Conservation (phyloP, 495 filamentous ascomycete genomes). For the Bryoglossum gracile region DNA sequence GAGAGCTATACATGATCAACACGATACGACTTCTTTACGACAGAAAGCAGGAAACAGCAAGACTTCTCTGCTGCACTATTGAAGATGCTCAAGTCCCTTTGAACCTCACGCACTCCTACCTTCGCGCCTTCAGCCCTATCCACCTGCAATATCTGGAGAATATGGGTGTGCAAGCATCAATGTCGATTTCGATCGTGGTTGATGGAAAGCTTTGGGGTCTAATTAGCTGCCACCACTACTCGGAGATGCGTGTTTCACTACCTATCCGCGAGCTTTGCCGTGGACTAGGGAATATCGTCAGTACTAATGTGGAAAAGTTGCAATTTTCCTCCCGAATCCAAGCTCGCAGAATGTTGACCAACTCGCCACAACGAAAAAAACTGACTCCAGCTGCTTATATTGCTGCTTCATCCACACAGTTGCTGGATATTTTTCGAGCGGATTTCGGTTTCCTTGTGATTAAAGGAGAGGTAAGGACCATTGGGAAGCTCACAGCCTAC, state of each 20-base stretch:
- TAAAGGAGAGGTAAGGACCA: conserved; percentile 75
- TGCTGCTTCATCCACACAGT: conserved; percentile 79
- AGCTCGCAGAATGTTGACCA: conserved; percentile 65
- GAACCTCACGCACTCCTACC: conserved; percentile 77
- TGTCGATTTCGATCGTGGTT: conserved; percentile 88
- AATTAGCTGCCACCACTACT: conserved; percentile 82
- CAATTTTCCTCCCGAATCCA: conserved; percentile 74
- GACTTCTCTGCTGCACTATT: conserved; percentile 28
- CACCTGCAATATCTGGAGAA: conserved; percentile 81
- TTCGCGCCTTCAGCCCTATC: conserved; percentile 86
- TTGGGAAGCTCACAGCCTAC: conserved; percentile 66
- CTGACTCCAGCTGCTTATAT: conserved; percentile 92
- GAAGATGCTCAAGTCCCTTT: conserved; percentile 43
- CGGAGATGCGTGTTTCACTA: conserved; percentile 78
- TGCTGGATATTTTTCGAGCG: conserved; percentile 78
- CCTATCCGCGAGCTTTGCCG: conserved; percentile 90
- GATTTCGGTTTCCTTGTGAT: conserved; percentile 86
- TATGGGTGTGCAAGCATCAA: conserved; percentile 84
- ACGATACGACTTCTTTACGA: conserved; percentile 75
- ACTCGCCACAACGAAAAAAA: conserved; percentile 67
- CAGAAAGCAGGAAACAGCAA: conserved; percentile 62
- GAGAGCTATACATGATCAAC: conserved; percentile 74
- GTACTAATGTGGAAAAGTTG: conserved; percentile 83
- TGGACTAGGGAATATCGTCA: conserved; percentile 76
- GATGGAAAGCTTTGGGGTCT: conserved; percentile 83